Percentiles rank a stretch among this genome's conserved stretches.
Conservation (phyloP, 306 rosid genomes). For the Vicia villosa region DNA sequence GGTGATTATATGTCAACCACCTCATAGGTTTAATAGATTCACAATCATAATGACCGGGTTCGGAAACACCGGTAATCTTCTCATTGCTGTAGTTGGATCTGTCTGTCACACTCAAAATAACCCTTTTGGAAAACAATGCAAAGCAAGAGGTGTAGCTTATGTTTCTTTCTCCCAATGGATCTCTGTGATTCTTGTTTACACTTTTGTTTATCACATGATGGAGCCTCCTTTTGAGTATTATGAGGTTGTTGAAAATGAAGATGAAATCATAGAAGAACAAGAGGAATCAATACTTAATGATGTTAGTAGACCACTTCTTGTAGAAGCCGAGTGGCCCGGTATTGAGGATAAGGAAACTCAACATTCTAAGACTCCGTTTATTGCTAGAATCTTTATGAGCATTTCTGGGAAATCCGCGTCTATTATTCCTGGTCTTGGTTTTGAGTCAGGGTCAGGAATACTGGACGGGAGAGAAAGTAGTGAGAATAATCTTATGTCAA, state of each 20-base stretch:
- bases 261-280: slow-evolving; percentile 40
- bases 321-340: slow-evolving; percentile 97
- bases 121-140: slow-evolving; percentile 79
- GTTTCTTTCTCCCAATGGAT: slow-evolving; percentile 92
- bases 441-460: background rate
- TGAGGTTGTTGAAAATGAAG: slow-evolving; percentile 67
- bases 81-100: slow-evolving; percentile 75
- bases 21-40: slow-evolving; percentile 66
- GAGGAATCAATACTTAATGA: slow-evolving; percentile 43
- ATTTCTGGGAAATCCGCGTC: slow-evolving; percentile 51
- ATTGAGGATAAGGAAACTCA: slow-evolving; percentile 85
- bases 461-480: slow-evolving; percentile 31
- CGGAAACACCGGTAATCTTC: slow-evolving; percentile 92
- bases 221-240: slow-evolving; percentile 80
- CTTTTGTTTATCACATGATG: slow-evolving; percentile 94
- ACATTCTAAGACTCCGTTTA: slow-evolving; percentile 74
- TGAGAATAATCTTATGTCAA: slow-evolving; percentile 58
- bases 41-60: slow-evolving; percentile 82
- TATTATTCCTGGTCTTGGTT: slow-evolving; percentile 35
- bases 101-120: slow-evolving; percentile 65
- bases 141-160: slow-evolving; percentile 82
- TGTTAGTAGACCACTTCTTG: slow-evolving; percentile 74
- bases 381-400: slow-evolving; percentile 63
- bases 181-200: slow-evolving; percentile 80
- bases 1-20: slow-evolving; percentile 71